Base-by-base conservation (phyloP, 306 rosid species). In the Trifolium fragiferum region DNA sequence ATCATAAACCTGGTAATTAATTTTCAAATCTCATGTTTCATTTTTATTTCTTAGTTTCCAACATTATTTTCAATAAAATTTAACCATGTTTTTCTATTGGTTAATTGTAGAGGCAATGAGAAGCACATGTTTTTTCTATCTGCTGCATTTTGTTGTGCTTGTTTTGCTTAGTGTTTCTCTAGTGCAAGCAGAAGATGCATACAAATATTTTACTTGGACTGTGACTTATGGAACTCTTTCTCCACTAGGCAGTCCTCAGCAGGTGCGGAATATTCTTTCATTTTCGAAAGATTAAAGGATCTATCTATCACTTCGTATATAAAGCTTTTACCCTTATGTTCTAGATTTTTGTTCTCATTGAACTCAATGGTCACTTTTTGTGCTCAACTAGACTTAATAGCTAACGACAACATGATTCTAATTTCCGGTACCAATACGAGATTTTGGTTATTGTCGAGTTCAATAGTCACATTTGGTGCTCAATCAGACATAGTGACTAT, bases 151-250 rank as follows among this genome's bases (percentile, higher is more conserved):
- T 47, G 80, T 79, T 57, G 61, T 82, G 78, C 32, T 84, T 44
- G 82, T 83, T 54, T 37, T 87, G 77, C 30, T 87, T 66, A 50
- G 85, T 69, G 76, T 77, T 25, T 82, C 70, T 72, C 46, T 72
- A 66, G 91, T 86, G 67, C 74, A 81, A 76, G 96, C 93, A 50
- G 98, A 94, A 21, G 86, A 91, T 86, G 90, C 96, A n/a, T 93
- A 93, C 72, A 86, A 80, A 68, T 93, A 64, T 38, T 89, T 62
- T 81, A 89, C 97, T 32, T 93, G 97, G 98, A 93, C 92, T 5
- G 97, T 93, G 13, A 93, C 96, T 54, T 93, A 91, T 79, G 98
- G 96, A 16, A 93, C 90, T 59, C 83, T 55, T 80, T 91, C 92
- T 82, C 98, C 93, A 71, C 85, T 93, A 5, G 98, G 92, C 16